phyloP scores from a whole-genome alignment of 768 basidiomycete species.

The Serendipita vermifera region DNA sequence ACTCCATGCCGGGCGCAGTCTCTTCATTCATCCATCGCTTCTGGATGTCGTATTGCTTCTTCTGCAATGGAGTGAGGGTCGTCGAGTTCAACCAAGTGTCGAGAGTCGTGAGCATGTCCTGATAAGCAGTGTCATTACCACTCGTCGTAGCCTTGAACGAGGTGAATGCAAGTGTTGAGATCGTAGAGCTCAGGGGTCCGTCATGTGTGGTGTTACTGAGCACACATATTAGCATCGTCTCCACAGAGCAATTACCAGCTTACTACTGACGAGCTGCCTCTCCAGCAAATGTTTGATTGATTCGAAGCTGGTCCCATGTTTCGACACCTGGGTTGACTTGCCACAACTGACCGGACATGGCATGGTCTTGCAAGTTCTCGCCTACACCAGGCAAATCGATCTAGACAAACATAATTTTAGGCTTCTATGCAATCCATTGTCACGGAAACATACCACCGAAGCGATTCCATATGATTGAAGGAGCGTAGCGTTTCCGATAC shows the following conservation, averaged over 20 bases:
- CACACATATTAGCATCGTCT: background rate
- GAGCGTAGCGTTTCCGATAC: slow-evolving; percentile 45
- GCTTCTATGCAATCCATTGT: background rate
- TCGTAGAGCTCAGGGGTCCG: background rate
- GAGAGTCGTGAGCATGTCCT: background rate
- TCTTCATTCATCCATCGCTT: slow-evolving; percentile 8
- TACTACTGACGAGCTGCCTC: background rate
- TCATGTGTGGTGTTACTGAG: slow-evolving; percentile 5
- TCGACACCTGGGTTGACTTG: slow-evolving; percentile 2
- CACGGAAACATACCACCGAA: background rate
- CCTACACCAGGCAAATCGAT: slow-evolving; percentile 68
- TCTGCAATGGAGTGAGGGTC: background rate
- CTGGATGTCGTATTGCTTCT: slow-evolving; percentile 10
- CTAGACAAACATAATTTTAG: slow-evolving; percentile 20
- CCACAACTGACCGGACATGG: slow-evolving; percentile 3
- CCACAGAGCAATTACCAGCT: background rate
- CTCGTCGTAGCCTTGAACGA: background rate
- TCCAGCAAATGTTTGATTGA: slow-evolving; percentile 6
- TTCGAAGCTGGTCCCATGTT: slow-evolving; percentile 4
- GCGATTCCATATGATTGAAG: slow-evolving; percentile 37
- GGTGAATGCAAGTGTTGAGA: background rate
- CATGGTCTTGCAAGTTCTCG: slow-evolving; percentile 44
- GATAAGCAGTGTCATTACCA: slow-evolving; percentile 2
- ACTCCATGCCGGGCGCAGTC: background rate
- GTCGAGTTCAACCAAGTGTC: slow-evolving; percentile 3